These are phyloP conservation scores for Aspergillus olivimuriae DNA, from an alignment of 495 filamentous ascomycete genomes.

Conservation along the genomic window DNA sequence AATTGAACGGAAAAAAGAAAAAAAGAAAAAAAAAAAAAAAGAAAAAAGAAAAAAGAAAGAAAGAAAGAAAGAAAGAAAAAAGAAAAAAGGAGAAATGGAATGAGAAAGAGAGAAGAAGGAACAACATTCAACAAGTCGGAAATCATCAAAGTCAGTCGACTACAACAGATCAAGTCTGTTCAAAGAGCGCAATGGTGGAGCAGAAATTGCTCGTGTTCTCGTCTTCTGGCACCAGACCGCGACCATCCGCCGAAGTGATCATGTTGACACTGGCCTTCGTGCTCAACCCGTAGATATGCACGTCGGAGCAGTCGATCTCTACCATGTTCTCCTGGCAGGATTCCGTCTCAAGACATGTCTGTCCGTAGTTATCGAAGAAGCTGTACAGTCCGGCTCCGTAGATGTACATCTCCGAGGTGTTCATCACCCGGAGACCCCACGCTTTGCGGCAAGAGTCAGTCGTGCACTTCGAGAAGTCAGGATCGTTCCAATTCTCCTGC, in stretches of 20 bases:
- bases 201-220: slow-evolving; percentile 71
- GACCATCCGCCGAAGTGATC: slow-evolving; percentile 53
- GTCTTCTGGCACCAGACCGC: slow-evolving; percentile 48
- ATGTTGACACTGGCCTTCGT: slow-evolving; percentile 87
- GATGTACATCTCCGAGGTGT: slow-evolving; percentile 60
- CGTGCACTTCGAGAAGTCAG: slow-evolving; percentile 62
- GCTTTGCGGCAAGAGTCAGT: slow-evolving; percentile 65
- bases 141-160: not conserved
- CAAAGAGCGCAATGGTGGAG: slow-evolving; percentile 64
- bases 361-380: slow-evolving; percentile 84
- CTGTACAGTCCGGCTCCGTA: slow-evolving; percentile 79
- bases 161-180: slow-evolving; percentile 22
- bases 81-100: not conserved
- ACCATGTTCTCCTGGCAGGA: slow-evolving; percentile 85
- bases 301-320: slow-evolving; percentile 64
- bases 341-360: slow-evolving; percentile 66
- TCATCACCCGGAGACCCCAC: slow-evolving; percentile 75
- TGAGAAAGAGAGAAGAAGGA: not conserved
- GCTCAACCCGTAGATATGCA: slow-evolving; percentile 73
- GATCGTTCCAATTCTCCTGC: slow-evolving; percentile 62
- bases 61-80: not conserved
- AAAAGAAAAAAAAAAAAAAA: not conserved
- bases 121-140: not conserved
- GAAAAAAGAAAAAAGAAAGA: slow-evolving; percentile 5
- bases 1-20: not conserved